phyloP scores from a whole-genome alignment of 139 green algal species.

The Tetradesmus lagerheimii region DNA sequence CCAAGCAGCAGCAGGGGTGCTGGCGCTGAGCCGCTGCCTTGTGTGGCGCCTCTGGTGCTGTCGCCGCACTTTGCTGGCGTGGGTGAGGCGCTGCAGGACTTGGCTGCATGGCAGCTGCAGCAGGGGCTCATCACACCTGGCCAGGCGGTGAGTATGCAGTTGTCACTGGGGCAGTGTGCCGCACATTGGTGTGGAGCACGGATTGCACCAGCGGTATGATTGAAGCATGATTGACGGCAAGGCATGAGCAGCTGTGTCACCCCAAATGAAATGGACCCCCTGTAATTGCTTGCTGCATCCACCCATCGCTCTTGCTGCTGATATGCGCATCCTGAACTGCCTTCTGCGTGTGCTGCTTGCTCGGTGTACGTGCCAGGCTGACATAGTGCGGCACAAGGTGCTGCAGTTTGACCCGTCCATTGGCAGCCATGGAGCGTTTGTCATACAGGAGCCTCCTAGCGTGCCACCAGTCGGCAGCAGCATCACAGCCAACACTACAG shows the following conservation, averaged over 20 bases:
- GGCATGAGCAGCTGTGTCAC: neutral
- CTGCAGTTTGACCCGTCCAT: constrained; percentile 60
- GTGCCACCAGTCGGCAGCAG: neutral
- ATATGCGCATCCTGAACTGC: neutral
- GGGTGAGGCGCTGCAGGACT: constrained; percentile 10
- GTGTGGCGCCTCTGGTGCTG: neutral
- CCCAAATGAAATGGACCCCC: neutral
- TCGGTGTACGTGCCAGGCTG: neutral
- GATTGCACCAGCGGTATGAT: too few species aligned
- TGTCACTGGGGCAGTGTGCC: neutral
- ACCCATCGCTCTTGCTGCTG: neutral
- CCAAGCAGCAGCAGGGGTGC: neutral
- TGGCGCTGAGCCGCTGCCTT: neutral
- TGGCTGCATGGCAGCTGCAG: constrained; percentile 57
- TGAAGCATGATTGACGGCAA: too few species aligned
- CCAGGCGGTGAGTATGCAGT: neutral
- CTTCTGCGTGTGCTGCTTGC: neutral
- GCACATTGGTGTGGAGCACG: neutral
- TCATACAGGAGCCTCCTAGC: constrained; percentile 47
- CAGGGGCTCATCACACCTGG: constrained; percentile 34
- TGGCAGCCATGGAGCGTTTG: constrained; percentile 54
- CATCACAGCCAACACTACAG: neutral
- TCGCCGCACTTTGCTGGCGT: neutral
- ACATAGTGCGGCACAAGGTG: constrained; percentile 36
- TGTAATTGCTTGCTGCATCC: neutral